Evolutionary conservation across 2,329 filamentous ascomycete species (phyloP).

Genomic region (Cryoendolithus antarcticus): DNA sequence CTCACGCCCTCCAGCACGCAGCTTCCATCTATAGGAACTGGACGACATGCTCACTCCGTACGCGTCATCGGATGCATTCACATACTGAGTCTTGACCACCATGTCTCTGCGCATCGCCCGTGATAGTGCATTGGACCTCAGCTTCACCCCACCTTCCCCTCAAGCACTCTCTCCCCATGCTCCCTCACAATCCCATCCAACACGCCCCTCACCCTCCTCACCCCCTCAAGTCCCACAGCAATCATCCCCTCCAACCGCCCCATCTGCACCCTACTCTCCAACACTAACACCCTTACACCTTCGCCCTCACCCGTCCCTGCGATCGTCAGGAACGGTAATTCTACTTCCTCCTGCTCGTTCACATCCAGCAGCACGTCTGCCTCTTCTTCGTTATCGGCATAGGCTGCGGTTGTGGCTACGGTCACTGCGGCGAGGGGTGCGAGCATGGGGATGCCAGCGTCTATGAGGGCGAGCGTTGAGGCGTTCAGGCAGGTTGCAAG

Average conservation of each 20-base stretch:
- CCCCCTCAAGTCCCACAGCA: conserved; percentile 82
- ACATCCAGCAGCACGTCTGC: conserved; percentile 72
- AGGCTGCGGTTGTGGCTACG: conserved; percentile 62
- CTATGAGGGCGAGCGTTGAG: conserved; percentile 77
- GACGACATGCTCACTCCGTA: too few relatives aligned
- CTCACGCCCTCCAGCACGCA: too few relatives aligned
- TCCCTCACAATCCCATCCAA: conserved; percentile 68
- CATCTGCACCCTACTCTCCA: conserved; percentile 81
- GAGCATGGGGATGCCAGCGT: conserved; percentile 90
- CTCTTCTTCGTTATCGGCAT: conserved; percentile 50
- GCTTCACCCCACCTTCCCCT: conserved; percentile 13
- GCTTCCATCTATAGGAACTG: too few relatives aligned
- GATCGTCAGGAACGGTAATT: conserved; percentile 78
- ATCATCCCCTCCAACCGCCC: conserved; percentile 81
- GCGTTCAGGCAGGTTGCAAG: conserved; percentile 87
- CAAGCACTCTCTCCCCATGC: conserved; percentile 53
- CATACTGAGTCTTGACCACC: too few relatives aligned
- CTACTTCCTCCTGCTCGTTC: conserved; percentile 69
- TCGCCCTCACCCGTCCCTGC: conserved; percentile 50
- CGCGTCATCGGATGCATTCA: too few relatives aligned
- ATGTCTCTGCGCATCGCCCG: too few relatives aligned
- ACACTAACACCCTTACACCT: conserved; percentile 64
- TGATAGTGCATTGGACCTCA: too few relatives aligned
- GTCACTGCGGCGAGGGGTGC: conserved; percentile 85
- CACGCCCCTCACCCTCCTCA: conserved; percentile 70